A percentile compares a stretch with the other conserved stretches of the same genome.
Conservation (phyloP, 768 basidiomycete genomes). For the Lepiota brunneoincarnata region DNA sequence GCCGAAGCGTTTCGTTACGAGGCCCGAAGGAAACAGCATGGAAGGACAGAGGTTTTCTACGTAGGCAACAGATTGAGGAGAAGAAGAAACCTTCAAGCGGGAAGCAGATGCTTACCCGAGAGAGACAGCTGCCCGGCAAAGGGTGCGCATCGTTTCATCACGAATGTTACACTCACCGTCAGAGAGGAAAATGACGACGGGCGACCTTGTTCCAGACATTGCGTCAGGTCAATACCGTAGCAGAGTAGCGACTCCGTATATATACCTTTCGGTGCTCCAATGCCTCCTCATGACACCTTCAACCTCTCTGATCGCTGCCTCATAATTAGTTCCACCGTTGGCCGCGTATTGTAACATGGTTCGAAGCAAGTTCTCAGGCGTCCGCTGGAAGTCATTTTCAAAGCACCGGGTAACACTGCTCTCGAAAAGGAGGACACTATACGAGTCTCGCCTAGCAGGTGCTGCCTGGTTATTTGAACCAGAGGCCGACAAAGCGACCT, state of each 20-base stretch:
- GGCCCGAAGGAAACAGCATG: slow-evolving; percentile 59
- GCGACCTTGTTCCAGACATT: slow-evolving; percentile 29
- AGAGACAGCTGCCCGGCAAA: slow-evolving; percentile 39
- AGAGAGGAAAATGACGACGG: slow-evolving; percentile 56
- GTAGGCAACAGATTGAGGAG: background rate
- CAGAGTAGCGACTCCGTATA: too few relatives aligned
- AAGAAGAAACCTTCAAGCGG: background rate
- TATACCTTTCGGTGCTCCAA: slow-evolving; percentile 52
- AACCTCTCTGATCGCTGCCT: slow-evolving; percentile 33
- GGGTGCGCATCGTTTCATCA: slow-evolving; percentile 37
- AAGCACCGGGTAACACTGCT: slow-evolving; percentile 19
- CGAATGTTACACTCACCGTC: slow-evolving; percentile 47
- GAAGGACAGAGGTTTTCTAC: slow-evolving; percentile 54
- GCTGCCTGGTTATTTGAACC: slow-evolving; percentile 12
- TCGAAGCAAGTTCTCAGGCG: slow-evolving; percentile 42
- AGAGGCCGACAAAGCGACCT: slow-evolving; percentile 29
- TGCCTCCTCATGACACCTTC: slow-evolving; percentile 36
- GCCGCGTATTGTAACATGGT: slow-evolving; percentile 29
- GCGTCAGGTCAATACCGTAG: background rate
- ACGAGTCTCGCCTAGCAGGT: slow-evolving; percentile 44
- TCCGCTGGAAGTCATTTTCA: slow-evolving; percentile 44
- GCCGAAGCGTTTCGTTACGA: slow-evolving; percentile 27
- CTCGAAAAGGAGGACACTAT: slow-evolving; percentile 52
- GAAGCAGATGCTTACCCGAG: slow-evolving; percentile 34
- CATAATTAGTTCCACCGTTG: slow-evolving; percentile 41